Percentiles rank a stretch among this genome's conserved stretches.
Evolutionary conservation across 2,329 filamentous ascomycete genomes (phyloP).

Genomic region (Bipolaris oryzae): DNA sequence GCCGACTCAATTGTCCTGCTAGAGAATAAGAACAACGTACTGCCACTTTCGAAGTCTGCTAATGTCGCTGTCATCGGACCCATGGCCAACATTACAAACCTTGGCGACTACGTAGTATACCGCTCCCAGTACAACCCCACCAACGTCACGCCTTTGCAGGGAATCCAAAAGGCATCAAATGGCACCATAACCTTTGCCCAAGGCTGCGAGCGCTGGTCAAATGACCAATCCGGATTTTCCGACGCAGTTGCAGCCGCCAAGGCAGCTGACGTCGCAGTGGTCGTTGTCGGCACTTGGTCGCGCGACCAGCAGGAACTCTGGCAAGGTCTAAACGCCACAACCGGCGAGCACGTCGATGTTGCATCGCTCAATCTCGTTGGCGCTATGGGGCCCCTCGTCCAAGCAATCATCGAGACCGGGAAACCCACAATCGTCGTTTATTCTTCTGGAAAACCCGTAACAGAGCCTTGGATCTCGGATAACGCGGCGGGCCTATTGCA

Average conservation of each 20-base stretch:
- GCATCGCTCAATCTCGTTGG: constrained; percentile 69
- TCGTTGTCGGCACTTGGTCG: constrained; percentile 77
- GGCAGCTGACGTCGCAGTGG: constrained; percentile 72
- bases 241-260: constrained; percentile 70
- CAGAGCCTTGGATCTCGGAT: constrained; percentile 73
- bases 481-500: constrained; percentile 70
- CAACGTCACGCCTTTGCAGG: constrained; percentile 72
- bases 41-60: constrained; percentile 71
- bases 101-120: constrained; percentile 76
- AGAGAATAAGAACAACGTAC: constrained; percentile 69
- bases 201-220: constrained; percentile 76
- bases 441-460: constrained; percentile 73
- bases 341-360: constrained; percentile 74
- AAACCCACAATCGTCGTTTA: constrained; percentile 72
- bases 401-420: constrained; percentile 69
- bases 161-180: constrained; percentile 64
- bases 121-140: constrained; percentile 61
- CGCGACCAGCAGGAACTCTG: constrained; percentile 75
- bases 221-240: constrained; percentile 68
- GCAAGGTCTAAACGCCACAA: constrained; percentile 73
- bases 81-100: constrained; percentile 65
- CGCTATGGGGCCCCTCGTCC: constrained; percentile 70
- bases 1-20: constrained; percentile 74
- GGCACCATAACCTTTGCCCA: constrained; percentile 69
- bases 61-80: constrained; percentile 75